A percentile compares a stretch with the other conserved stretches of the same genome.
Conservation (phyloP, 495 filamentous ascomycete species). For the Penicillium pancosmium region DNA sequence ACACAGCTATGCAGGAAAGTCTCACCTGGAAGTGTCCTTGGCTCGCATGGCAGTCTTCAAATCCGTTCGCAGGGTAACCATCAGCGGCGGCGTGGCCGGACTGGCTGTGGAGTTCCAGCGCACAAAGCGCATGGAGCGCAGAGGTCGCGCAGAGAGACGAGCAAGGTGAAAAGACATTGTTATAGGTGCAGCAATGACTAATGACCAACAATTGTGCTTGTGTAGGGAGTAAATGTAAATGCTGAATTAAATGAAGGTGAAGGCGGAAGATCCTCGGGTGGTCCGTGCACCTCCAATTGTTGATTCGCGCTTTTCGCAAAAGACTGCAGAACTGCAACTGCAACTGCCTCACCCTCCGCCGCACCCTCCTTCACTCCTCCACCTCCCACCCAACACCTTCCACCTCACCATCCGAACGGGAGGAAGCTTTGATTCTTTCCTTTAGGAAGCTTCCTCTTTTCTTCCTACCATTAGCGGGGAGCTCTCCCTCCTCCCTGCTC, state of each 20-base stretch:
- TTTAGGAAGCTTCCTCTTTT: constrained; percentile 27
- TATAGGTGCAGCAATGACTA: neutral
- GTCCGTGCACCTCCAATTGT: constrained; percentile 32
- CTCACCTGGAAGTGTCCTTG: constrained; percentile 58
- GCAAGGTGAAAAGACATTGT: constrained; percentile 18
- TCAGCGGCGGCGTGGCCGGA: constrained; percentile 47
- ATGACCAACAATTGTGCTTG: no score
- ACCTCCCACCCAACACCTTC: constrained; percentile 4
- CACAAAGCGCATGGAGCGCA: constrained; percentile 27
- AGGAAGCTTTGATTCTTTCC: constrained; percentile 1
- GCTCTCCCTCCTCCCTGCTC: constrained; percentile 21
- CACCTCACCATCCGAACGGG: neutral
- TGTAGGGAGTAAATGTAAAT: neutral
- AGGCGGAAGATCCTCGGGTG: constrained; percentile 31
- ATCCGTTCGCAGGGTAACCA: constrained; percentile 57
- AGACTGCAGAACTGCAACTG: constrained; percentile 28
- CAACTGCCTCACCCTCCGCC: constrained; percentile 10
- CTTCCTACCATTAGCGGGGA: constrained; percentile 33
- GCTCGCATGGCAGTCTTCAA: constrained; percentile 64
- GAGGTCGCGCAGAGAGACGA: constrained; percentile 27
- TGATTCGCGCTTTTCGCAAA: constrained; percentile 34
- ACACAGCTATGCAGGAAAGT: neutral
- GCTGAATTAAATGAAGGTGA: neutral
- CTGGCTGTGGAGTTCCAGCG: constrained; percentile 47
- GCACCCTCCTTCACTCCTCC: constrained; percentile 12